Evolutionary conservation across 2,329 filamentous ascomycete genomes (phyloP).

Genomic region (Sordariomycetes sp.): DNA sequence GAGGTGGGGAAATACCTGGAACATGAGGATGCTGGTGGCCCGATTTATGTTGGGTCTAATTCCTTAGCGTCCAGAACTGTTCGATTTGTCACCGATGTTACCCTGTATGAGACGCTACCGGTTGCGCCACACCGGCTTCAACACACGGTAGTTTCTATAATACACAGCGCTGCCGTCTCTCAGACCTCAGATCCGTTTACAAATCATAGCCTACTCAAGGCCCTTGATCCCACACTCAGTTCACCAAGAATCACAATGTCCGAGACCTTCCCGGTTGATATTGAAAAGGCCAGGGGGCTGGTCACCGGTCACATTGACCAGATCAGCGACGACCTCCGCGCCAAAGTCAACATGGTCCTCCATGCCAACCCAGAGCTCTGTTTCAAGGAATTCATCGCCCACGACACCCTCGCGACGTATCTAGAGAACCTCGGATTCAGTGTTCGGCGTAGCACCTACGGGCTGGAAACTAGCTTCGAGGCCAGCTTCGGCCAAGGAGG

Average conservation of each 20-base stretch:
- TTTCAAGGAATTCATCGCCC: slow-evolving; percentile 15
- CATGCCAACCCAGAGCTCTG: slow-evolving; percentile 15
- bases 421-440: slow-evolving; percentile 11
- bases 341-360: slow-evolving; percentile 5
- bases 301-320: not conserved
- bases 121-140: too few relatives aligned
- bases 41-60: not conserved
- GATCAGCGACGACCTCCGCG: not conserved
- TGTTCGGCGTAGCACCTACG: slow-evolving; percentile 17
- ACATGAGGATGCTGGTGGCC: not conserved
- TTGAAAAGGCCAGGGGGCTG: not conserved
- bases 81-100: too few relatives aligned
- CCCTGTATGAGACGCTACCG: too few relatives aligned
- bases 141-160: too few relatives aligned
- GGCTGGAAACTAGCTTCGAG: slow-evolving; percentile 18
- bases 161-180: too few relatives aligned
- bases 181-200: not conserved
- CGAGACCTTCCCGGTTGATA: not conserved
- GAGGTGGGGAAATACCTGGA: not conserved
- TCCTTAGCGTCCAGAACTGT: not conserved
- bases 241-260: not conserved
- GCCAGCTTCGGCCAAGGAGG: slow-evolving; percentile 14
- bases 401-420: slow-evolving; percentile 11
- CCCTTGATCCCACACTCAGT: not conserved
- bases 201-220: not conserved